These are phyloP conservation scores for Phalaenopsis aphrodite DNA, from an alignment of 106 monocot species.

Conservation along the genomic window DNA sequence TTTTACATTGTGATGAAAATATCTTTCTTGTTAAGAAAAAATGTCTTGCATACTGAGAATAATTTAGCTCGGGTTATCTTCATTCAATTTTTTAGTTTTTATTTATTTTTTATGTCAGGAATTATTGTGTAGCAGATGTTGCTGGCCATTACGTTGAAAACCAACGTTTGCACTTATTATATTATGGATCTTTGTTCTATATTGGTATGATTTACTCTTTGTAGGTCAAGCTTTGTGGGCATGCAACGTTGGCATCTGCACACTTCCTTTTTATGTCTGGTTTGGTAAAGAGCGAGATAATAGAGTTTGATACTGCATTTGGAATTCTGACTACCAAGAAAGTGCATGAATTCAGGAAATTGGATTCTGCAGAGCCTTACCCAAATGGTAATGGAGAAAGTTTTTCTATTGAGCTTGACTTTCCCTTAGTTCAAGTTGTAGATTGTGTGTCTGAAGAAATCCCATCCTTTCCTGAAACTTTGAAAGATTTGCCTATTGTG, in stretches of 20 bases:
- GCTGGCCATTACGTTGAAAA: not conserved
- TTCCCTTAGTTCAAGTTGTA: slow-evolving; percentile 36
- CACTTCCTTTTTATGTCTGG: slow-evolving; percentile 65
- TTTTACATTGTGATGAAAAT: not conserved
- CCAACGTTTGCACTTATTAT: not conserved
- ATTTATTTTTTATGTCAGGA: not conserved
- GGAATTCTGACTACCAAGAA: slow-evolving; percentile 69
- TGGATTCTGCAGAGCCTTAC: slow-evolving; percentile 1
- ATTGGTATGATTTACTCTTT: not conserved
- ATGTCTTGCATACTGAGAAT: not conserved
- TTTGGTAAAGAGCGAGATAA: slow-evolving; percentile 20
- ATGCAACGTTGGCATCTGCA: slow-evolving; percentile 80
- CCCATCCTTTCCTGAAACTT: slow-evolving; percentile 46
- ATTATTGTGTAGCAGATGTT: not conserved
- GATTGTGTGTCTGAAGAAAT: slow-evolving; percentile 35
- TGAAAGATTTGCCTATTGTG: slow-evolving; percentile 41
- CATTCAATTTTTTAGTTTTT: not conserved
- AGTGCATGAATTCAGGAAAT: slow-evolving; percentile 8
- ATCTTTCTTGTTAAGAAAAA: not conserved
- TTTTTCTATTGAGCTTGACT: slow-evolving; percentile 73
- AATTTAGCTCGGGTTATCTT: not conserved
- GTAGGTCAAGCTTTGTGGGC: slow-evolving; percentile 88
- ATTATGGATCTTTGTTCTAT: not conserved
- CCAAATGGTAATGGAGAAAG: slow-evolving; percentile 2
- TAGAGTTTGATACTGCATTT: slow-evolving; percentile 68